Base-by-base conservation (phyloP, 805 yeast species). In the Candida palmyrensis region DNA sequence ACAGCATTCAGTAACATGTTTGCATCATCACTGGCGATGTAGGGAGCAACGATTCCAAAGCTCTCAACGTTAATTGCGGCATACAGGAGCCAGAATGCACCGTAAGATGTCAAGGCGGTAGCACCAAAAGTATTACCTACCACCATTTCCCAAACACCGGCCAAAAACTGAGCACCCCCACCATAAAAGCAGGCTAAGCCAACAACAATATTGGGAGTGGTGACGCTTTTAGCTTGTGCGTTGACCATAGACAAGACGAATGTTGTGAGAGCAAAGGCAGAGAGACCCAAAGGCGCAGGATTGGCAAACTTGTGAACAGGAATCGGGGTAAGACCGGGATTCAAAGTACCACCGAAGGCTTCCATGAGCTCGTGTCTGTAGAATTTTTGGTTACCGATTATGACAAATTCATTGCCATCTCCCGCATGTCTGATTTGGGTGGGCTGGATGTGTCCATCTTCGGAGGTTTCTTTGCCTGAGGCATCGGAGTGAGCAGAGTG, bases 61-160 rank as follows among this genome's bases (percentile, higher is more conserved):
- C 51, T 48, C 9, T 47, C 39, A 22, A 58, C 31, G 20, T 48
- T 37, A 32, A 62, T 56, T 5, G 67, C 58, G 16, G 57, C 55
- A 35, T 41, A 62, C 20, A 57, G 35, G 18, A 58, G 45, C 68
- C 68, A 62, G 41, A 62, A 62, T 3, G 58, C 57, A 7, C 68
- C 68, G 44, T 66, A 79, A 3, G 81, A 73, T 27, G 73, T 51
- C 30, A 80, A 63, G 2, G 84, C 83, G n/a, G 79, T 70, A 40
- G 75, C 82, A 62, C 80, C 85, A 61, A 80, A 80, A 18, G 82
- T 73, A 56, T 80, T 79, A 32, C 77, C 82, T 26, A 73, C 51
- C 8, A 74, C 73, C 43, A 79, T 59, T 56, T 79, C 84, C 82
- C 82, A 79, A 58, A 76, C 64, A 27, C 86, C 86, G 15, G 84